Base-by-base conservation (phyloP, 805 yeast genomes). In the Saccharomyces jurei region DNA sequence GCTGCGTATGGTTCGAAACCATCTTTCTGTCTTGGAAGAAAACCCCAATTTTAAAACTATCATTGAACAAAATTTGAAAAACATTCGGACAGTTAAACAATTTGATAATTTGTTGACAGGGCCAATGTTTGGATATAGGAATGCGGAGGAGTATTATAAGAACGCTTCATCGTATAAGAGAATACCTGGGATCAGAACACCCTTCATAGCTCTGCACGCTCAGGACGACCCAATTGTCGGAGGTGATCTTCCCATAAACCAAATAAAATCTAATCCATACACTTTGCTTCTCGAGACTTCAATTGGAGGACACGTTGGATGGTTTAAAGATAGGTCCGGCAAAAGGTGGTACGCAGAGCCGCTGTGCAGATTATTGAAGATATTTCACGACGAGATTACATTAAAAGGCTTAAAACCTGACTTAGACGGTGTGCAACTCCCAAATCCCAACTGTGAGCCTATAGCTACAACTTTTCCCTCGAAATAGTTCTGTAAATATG, bases 301-400 rank as follows among this genome's bases (percentile, higher is more conserved):
- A 46, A 74, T 79, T 52, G 96, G 96, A 6, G 95, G 96, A 0
- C 96, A 88, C 69, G 76, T 88, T 52, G 94, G 88, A n/a, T 88
- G 86, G 85, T 88, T 82, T 57, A 55, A 56, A 41, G 75, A 78
- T 58, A 70, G 74, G 50, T 71, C 76, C 27, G 86, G 86, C 27
- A 74, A 75, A 46, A 79, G 89, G 61, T 89, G 96, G 96, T 81
- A 77, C 59, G 70, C 80, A 3, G 71, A 73, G 6, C 85, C 84
- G 27, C 56, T 82, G 46, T 68, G 80, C 27, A 70, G 72, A 54
- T 75, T 78, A 58, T 65, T 80, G 56, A 58, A 61, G 30, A 64
- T 70, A 4, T 66, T 74, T 52, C 67, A 75, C 49, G 58, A 59
- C 3, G 59, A 66, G 17, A 62, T 72, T 6, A 72, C 68, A 27